Conservation (phyloP, 495 filamentous ascomycete species). For the Evansstolkia leycettana region DNA sequence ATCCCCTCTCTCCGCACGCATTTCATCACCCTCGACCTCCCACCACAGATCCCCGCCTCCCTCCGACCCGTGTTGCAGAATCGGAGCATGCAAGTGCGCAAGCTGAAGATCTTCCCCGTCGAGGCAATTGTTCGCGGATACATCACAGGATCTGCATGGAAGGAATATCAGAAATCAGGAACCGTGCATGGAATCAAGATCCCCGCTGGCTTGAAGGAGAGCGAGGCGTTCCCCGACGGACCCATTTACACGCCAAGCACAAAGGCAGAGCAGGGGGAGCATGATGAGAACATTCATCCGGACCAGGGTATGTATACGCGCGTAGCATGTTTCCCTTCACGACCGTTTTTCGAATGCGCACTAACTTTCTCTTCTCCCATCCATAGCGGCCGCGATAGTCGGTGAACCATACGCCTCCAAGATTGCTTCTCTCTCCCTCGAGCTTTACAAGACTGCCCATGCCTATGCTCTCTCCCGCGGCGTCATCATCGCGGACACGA, state of each 20-base stretch:
- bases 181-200: slow-evolving; percentile 74
- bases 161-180: slow-evolving; percentile 57
- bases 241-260: slow-evolving; percentile 85
- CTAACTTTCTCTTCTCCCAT: background rate
- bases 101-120: slow-evolving; percentile 68
- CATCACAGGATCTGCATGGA: slow-evolving; percentile 88
- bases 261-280: slow-evolving; percentile 71
- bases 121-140: slow-evolving; percentile 91
- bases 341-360: too few relatives aligned
- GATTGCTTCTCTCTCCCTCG: slow-evolving; percentile 60
- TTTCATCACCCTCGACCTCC: slow-evolving; percentile 58
- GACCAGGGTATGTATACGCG: slow-evolving; percentile 36
- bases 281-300: slow-evolving; percentile 87
- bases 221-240: slow-evolving; percentile 52
- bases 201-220: slow-evolving; percentile 55
- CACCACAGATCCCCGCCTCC: slow-evolving; percentile 35
- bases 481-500: slow-evolving; percentile 86
- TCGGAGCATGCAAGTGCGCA: slow-evolving; percentile 75
- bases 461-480: slow-evolving; percentile 66
- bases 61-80: slow-evolving; percentile 44
- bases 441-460: slow-evolving; percentile 60
- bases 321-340: background rate
- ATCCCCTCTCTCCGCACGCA: slow-evolving; percentile 65
- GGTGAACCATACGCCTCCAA: slow-evolving; percentile 62
- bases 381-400: slow-evolving; percentile 54